These are phyloP conservation scores for Pythium insidiosum DNA, from an alignment of 352 stramenopile genomes.

Conservation along the genomic window DNA sequence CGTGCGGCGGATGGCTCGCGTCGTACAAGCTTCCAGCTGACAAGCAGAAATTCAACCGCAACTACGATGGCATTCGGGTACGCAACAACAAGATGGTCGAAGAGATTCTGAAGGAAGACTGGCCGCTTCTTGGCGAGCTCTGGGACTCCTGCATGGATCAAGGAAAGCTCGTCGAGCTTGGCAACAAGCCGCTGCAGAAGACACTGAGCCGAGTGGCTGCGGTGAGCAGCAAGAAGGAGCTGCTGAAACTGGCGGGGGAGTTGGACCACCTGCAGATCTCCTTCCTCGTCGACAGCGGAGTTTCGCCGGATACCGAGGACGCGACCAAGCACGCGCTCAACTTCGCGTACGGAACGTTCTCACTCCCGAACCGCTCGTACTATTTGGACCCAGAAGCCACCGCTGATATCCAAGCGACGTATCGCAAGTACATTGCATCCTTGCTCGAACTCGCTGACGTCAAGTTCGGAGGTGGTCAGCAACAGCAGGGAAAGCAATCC, in stretches of 20 bases:
- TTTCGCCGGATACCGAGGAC: conserved; percentile 55
- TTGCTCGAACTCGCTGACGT: conserved; percentile 1
- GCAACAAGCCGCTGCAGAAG: conserved; percentile 10
- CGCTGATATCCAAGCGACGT: conserved; percentile 15
- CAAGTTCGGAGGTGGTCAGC: conserved; percentile 16
- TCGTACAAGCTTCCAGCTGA: conserved; percentile 23
- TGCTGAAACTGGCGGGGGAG: conserved; percentile 7
- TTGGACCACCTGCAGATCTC: conserved; percentile 14
- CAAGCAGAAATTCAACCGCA: conserved; percentile 20
- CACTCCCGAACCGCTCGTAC: conserved; percentile 83
- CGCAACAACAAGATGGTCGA: conserved; percentile 30
- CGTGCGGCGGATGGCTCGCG: conserved; percentile 39
- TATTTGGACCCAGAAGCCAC: conserved; percentile 43
- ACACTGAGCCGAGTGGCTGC: not conserved
- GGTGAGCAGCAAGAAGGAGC: conserved; percentile 2
- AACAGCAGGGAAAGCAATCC: conserved; percentile 12
- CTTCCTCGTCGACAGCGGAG: conserved; percentile 58
- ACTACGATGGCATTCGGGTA: conserved; percentile 31
- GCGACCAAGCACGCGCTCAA: conserved; percentile 54
- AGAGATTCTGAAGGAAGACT: conserved; percentile 38
- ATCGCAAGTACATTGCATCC: conserved; percentile 21
- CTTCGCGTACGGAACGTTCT: conserved; percentile 56
- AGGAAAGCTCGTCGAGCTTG: conserved; percentile 26
- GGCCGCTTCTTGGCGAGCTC: conserved; percentile 33
- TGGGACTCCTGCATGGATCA: conserved; percentile 54